Evolutionary conservation across 2,329 filamentous ascomycete species (phyloP).

Genomic region (Whalleya microplaca): DNA sequence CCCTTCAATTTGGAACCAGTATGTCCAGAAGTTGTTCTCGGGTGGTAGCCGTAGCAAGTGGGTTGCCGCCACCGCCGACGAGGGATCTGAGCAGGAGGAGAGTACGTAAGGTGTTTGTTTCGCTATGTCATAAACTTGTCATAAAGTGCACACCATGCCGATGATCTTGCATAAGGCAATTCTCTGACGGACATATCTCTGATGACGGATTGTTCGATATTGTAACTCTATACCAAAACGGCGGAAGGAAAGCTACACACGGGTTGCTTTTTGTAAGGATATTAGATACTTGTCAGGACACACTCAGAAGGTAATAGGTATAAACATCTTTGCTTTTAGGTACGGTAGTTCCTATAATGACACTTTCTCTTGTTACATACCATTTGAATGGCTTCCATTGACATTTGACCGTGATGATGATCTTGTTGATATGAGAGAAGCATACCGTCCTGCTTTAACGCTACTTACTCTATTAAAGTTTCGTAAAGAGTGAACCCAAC

Average conservation of each 20-base stretch:
- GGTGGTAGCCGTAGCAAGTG: neutral
- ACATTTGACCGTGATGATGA: too few species aligned
- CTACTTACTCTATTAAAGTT: too few species aligned
- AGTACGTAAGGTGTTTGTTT: neutral
- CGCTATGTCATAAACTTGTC: neutral
- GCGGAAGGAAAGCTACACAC: neutral
- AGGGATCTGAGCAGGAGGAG: neutral
- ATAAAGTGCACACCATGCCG: neutral
- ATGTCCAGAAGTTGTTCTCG: conserved; percentile 6
- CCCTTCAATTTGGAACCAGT: conserved; percentile 13
- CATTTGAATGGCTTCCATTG: neutral
- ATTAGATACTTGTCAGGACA: neutral
- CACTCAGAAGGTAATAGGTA: neutral
- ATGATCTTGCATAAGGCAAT: conserved; percentile 8
- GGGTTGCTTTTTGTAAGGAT: conserved; percentile 12
- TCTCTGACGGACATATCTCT: conserved; percentile 8
- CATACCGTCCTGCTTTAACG: too few species aligned
- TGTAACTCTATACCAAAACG: conserved; percentile 12
- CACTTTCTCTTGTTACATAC: neutral
- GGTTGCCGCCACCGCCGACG: neutral
- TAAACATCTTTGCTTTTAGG: neutral
- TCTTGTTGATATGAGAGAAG: too few species aligned
- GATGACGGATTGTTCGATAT: conserved; percentile 13
- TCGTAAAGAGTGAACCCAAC: too few species aligned
- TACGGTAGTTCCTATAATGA: neutral